These are phyloP conservation scores for Trichocladium antarcticum DNA, from an alignment of 495 filamentous ascomycete species.

Conservation along the genomic window DNA sequence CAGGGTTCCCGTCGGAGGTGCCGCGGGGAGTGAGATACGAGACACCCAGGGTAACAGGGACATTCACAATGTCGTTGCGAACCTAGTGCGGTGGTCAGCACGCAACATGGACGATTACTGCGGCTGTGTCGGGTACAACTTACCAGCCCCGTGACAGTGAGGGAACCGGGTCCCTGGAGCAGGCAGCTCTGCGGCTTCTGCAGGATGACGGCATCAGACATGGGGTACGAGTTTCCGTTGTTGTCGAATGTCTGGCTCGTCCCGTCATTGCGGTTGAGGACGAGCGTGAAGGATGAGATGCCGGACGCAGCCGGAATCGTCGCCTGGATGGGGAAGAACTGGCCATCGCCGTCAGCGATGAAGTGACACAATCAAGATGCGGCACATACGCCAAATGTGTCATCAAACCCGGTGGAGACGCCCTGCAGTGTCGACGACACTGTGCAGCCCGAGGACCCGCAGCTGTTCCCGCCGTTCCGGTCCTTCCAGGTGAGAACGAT, in stretches of 20 bases:
- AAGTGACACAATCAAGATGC: background rate
- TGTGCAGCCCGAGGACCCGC: constrained; percentile 32
- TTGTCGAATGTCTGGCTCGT: constrained; percentile 33
- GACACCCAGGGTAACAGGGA: constrained; percentile 33
- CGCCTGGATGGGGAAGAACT: constrained; percentile 37
- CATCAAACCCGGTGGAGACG: constrained; percentile 45
- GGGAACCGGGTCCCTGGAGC: constrained; percentile 28
- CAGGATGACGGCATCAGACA: constrained; percentile 34
- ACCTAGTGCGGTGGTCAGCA: constrained; percentile 25
- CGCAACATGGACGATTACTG: background rate
- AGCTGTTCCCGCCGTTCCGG: constrained; percentile 83
- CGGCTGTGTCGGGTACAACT: background rate
- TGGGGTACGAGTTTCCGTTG: constrained; percentile 37
- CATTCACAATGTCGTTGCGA: constrained; percentile 36
- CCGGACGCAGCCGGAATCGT: constrained; percentile 29
- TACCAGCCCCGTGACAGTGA: constrained; percentile 35
- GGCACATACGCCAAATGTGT: constrained; percentile 42
- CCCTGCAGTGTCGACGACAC: constrained; percentile 37
- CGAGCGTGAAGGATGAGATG: constrained; percentile 39
- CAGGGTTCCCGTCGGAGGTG: constrained; percentile 31
- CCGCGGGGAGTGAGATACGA: constrained; percentile 41
- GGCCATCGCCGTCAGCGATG: background rate
- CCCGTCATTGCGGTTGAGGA: constrained; percentile 33
- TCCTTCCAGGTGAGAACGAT: constrained; percentile 81
- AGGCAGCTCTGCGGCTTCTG: constrained; percentile 41